These are phyloP conservation scores for Saccharomycopsis hybrid DNA, from an alignment of 1,139 yeast genomes.

Conservation along the genomic window DNA sequence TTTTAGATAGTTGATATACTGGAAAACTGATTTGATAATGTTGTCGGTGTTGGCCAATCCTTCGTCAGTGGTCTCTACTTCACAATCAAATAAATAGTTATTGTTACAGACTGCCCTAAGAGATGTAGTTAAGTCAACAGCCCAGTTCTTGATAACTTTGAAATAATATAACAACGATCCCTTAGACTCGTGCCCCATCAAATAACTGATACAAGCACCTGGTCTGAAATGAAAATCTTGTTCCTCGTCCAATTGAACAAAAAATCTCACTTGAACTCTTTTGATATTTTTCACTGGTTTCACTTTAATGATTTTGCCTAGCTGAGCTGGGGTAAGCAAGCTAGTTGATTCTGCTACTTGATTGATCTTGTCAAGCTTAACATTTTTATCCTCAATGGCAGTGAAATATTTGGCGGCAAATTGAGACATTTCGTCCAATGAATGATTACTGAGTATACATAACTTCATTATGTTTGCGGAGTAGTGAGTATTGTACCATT, in stretches of 20 bases:
- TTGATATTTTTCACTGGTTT: conserved; percentile 80
- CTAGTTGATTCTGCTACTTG: conserved; percentile 29
- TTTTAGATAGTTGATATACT: conserved; percentile 42
- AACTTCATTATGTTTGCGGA: conserved; percentile 82
- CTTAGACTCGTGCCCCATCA: conserved; percentile 85
- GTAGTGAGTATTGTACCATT: conserved; percentile 56
- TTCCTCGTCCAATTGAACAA: conserved; percentile 67
- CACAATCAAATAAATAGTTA: conserved; percentile 57
- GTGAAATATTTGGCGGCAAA: conserved; percentile 72
- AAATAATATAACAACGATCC: conserved; percentile 73
- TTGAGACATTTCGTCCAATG: conserved; percentile 57
- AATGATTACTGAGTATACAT: conserved; percentile 77
- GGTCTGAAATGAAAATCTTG: conserved; percentile 65
- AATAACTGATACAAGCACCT: conserved; percentile 63
- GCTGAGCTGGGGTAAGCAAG: conserved; percentile 37
- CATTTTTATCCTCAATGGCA: conserved; percentile 49
- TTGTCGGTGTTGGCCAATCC: conserved; percentile 65
- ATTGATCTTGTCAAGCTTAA: conserved; percentile 32
- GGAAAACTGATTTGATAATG: conserved; percentile 54
- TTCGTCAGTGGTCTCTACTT: conserved; percentile 65
- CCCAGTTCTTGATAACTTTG: conserved; percentile 66
- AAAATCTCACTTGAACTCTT: conserved; percentile 59
- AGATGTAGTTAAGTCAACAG: conserved; percentile 72
- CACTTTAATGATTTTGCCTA: conserved; percentile 53
- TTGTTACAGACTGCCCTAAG: conserved; percentile 63